Conservation (phyloP, 768 basidiomycete species). For the Leucosporidium creatinivorum region DNA sequence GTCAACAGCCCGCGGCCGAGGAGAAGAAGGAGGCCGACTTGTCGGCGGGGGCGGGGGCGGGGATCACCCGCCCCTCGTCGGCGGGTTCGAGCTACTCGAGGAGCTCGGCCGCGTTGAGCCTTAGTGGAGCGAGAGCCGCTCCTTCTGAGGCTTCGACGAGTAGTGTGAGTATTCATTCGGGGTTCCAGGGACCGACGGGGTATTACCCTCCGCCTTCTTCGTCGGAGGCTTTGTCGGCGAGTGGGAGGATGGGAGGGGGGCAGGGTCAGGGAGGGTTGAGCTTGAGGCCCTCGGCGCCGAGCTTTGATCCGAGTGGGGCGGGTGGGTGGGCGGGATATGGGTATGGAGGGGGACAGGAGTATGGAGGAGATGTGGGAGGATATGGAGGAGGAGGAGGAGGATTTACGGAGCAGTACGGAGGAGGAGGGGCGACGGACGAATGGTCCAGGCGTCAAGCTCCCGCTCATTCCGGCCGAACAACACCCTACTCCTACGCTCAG, state of each 20-base stretch:
- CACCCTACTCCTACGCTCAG: not conserved
- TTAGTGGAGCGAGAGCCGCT: slow-evolving; percentile 14
- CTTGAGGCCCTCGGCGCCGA: slow-evolving; percentile 21
- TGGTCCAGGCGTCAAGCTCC: not conserved
- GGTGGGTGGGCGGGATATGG: slow-evolving; percentile 14
- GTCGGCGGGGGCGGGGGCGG: not conserved
- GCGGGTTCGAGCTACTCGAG: slow-evolving; percentile 30
- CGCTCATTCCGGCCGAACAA: not conserved
- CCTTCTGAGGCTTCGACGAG: slow-evolving; percentile 1
- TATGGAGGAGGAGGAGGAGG: not conserved
- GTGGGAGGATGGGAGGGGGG: too few relatives aligned
- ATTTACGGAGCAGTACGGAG: not conserved
- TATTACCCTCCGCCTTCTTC: slow-evolving; percentile 3
- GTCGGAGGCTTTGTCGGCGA: not conserved
- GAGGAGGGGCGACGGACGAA: not conserved
- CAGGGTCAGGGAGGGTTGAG: not conserved
- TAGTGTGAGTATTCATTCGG: not conserved
- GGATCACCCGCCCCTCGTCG: slow-evolving; percentile 24
- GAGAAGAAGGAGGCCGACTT: not conserved
- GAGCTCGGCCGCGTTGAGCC: slow-evolving; percentile 15
- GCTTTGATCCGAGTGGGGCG: slow-evolving; percentile 14
- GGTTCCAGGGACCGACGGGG: not conserved
- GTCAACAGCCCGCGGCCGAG: slow-evolving; percentile 9
- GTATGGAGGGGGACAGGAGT: not conserved
- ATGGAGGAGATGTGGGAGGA: not conserved